Percentiles rank a stretch among this genome's conserved stretches.
Evolutionary conservation across 164 flowering plant species (phyloP).

Genomic region (Macadamia integrifolia): DNA sequence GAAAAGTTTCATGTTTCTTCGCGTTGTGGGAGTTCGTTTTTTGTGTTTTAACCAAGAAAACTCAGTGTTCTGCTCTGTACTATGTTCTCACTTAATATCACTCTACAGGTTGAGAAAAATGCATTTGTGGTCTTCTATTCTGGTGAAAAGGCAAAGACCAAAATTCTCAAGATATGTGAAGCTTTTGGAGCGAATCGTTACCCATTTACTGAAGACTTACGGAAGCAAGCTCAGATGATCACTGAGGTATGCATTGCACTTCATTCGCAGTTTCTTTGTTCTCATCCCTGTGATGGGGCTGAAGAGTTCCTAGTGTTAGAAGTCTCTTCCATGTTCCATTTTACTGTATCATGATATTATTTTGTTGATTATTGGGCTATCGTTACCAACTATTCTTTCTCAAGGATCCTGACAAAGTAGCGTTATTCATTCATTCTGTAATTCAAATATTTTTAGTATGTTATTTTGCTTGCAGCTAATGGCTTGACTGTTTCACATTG

Average conservation of each 20-base stretch:
- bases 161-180: slow-evolving; percentile 84
- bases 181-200: slow-evolving; percentile 97
- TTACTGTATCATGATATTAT: too few species aligned
- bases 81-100: slow-evolving; percentile 8
- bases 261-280: slow-evolving; percentile 1
- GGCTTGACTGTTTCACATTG: too few species aligned
- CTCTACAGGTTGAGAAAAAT: slow-evolving; percentile 77
- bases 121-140: slow-evolving; percentile 87
- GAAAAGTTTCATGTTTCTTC: not conserved
- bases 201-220: slow-evolving; percentile 66
- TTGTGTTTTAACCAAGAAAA: not conserved
- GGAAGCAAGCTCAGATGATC: slow-evolving; percentile 60
- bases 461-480: too few species aligned
- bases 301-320: too few species aligned
- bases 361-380: too few species aligned
- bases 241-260: slow-evolving; percentile 48
- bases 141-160: slow-evolving; percentile 83
- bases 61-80: not conserved
- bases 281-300: not conserved
- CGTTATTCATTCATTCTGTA: too few species aligned
- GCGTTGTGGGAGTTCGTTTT: not conserved
- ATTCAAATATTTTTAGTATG: too few species aligned
- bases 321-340: too few species aligned
- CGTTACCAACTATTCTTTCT: too few species aligned
- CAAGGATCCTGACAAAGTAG: too few species aligned